These are phyloP conservation scores for Erysiphe neolycopersici DNA, from an alignment of 2,329 filamentous ascomycete genomes.

Conservation along the genomic window DNA sequence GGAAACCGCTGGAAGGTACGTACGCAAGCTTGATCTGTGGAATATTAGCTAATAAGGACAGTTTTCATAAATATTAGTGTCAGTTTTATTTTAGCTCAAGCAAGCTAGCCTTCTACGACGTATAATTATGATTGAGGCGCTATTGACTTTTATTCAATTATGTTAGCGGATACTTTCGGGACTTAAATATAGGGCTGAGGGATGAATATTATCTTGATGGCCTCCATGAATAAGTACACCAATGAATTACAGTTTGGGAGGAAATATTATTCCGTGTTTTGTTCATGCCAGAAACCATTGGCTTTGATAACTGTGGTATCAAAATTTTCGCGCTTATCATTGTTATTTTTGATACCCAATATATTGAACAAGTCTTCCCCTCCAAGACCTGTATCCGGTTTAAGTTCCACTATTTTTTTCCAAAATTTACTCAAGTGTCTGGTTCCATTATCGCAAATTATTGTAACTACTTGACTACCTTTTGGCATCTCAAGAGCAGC, in stretches of 20 bases:
- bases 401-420: constrained; percentile 43
- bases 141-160: no score
- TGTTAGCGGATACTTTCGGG: no score
- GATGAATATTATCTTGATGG: no score
- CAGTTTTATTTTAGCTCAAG: neutral
- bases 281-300: no score
- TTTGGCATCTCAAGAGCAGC: constrained; percentile 38
- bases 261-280: no score
- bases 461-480: constrained; percentile 40
- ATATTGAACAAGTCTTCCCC: neutral
- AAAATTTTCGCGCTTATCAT: neutral
- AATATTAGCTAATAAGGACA: constrained; percentile 5
- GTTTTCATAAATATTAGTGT: constrained; percentile 11
- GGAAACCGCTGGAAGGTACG: constrained; percentile 47
- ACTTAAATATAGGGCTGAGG: no score
- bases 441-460: constrained; percentile 66
- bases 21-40: neutral
- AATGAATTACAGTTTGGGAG: no score
- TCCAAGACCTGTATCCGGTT: constrained; percentile 8
- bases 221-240: no score
- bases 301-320: no score
- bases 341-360: neutral
- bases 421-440: constrained; percentile 69
- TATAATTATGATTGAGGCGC: no score
- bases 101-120: no score